A percentile compares a stretch with the other conserved stretches of the same genome.
phyloP scores from a whole-genome alignment of 2,329 filamentous ascomycete genomes.

The Diaporthe citri region DNA sequence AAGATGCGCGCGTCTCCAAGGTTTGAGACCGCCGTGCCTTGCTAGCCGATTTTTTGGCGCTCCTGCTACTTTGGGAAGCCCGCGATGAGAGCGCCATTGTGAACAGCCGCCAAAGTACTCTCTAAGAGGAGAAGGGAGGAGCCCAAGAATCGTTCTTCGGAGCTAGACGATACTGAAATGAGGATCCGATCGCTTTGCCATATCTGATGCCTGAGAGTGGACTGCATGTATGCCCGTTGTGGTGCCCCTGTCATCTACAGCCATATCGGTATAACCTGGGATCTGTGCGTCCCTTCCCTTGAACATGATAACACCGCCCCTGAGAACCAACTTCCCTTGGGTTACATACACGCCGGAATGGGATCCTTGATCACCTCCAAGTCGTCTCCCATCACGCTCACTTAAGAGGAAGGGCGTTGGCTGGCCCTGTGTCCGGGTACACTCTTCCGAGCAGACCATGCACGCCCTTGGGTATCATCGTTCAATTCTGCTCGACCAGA shows the following conservation, averaged over 20 bases:
- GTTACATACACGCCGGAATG: slow-evolving; percentile 2
- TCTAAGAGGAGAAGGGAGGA: background rate
- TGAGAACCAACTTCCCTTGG: background rate
- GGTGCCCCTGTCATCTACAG: slow-evolving; percentile 14
- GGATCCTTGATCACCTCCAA: background rate
- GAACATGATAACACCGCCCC: slow-evolving; percentile 3
- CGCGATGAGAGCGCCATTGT: background rate
- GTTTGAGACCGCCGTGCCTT: slow-evolving; percentile 14
- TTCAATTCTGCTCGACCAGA: background rate
- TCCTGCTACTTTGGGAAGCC: background rate
- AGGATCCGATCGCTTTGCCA: background rate
- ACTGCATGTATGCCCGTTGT: background rate
- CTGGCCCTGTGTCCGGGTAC: background rate
- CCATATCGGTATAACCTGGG: slow-evolving; percentile 9
- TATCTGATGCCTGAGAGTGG: background rate
- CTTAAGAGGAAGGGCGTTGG: slow-evolving; percentile 24
- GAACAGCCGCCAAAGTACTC: background rate
- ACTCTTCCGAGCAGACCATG: slow-evolving; percentile 13
- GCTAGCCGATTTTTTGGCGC: background rate
- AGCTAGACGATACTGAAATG: background rate
- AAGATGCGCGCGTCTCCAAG: slow-evolving; percentile 30
- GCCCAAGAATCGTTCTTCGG: background rate
- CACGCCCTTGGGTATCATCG: background rate
- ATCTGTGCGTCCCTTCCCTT: slow-evolving; percentile 2
- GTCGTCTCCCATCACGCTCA: slow-evolving; percentile 8